Evolutionary conservation across 768 basidiomycete genomes (phyloP).

Genomic region (Gymnopilus junonius): DNA sequence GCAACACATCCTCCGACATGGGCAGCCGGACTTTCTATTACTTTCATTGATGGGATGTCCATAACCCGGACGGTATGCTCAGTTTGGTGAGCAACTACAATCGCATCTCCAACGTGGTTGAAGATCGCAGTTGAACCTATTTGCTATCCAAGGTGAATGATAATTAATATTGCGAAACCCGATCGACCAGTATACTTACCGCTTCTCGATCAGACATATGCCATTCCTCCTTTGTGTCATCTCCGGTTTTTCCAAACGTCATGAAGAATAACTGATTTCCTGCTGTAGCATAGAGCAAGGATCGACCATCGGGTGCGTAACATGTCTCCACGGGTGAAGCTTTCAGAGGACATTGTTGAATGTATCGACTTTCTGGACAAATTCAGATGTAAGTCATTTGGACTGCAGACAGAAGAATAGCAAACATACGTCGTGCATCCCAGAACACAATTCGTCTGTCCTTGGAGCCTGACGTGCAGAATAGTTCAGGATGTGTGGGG

Average conservation of each 20-base stretch:
- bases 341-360: conserved; percentile 64
- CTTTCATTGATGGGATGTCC: conserved; percentile 64
- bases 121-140: conserved; percentile 73
- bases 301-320: conserved; percentile 75
- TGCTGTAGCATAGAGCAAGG: conserved; percentile 64
- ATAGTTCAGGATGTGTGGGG: conserved; percentile 81
- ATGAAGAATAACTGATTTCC: conserved; percentile 66
- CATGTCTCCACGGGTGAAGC: conserved; percentile 65
- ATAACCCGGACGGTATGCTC: conserved; percentile 70
- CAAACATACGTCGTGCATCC: conserved; percentile 76
- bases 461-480: conserved; percentile 79
- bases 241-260: conserved; percentile 54
- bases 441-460: conserved; percentile 80
- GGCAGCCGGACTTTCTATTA: conserved; percentile 67
- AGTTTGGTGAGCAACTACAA: conserved; percentile 67
- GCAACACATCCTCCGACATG: conserved; percentile 84
- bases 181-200: conserved; percentile 36
- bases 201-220: conserved; percentile 51
- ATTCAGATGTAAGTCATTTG: background rate
- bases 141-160: conserved; percentile 28
- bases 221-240: conserved; percentile 55
- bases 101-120: conserved; percentile 75
- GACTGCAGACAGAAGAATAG: background rate
- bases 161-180: background rate
- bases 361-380: conserved; percentile 65